phyloP scores from a whole-genome alignment of 768 basidiomycete genomes.

The Kockovaella imperatae region DNA sequence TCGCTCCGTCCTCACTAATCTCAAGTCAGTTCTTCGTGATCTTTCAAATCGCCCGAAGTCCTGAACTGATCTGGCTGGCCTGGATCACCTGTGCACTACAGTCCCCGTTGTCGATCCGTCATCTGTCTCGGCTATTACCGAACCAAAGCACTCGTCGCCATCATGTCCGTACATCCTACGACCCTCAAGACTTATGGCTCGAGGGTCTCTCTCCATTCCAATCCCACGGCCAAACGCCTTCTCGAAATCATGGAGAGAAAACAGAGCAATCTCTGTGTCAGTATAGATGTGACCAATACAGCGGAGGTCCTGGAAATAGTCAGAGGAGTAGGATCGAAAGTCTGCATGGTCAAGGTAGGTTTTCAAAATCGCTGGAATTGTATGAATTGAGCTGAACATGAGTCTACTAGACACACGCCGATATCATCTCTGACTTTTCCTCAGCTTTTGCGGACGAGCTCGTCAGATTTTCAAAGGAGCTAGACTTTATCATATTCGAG shows the following conservation, averaged over 20 bases:
- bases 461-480: constrained; percentile 61
- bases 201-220: constrained; percentile 45
- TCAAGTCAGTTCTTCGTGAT: too few relatives aligned
- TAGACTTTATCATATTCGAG: constrained; percentile 95
- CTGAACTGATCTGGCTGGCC: too few relatives aligned
- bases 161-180: constrained; percentile 19
- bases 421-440: constrained; percentile 89
- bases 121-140: background rate
- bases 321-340: constrained; percentile 76
- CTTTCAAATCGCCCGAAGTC: too few relatives aligned
- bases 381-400: constrained; percentile 1
- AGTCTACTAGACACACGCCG: constrained; percentile 75
- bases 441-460: constrained; percentile 61
- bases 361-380: background rate
- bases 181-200: constrained; percentile 36
- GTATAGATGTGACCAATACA: constrained; percentile 81
- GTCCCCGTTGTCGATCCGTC: background rate
- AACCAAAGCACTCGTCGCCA: background rate
- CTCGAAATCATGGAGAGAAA: constrained; percentile 79
- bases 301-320: constrained; percentile 75
- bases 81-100: too few relatives aligned
- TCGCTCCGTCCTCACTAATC: too few relatives aligned
- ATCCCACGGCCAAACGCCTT: constrained; percentile 69
- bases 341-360: constrained; percentile 84
- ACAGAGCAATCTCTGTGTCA: constrained; percentile 84